Evolutionary conservation across 148 eudicot species (phyloP).

Genomic region (Polygonum aviculare): DNA sequence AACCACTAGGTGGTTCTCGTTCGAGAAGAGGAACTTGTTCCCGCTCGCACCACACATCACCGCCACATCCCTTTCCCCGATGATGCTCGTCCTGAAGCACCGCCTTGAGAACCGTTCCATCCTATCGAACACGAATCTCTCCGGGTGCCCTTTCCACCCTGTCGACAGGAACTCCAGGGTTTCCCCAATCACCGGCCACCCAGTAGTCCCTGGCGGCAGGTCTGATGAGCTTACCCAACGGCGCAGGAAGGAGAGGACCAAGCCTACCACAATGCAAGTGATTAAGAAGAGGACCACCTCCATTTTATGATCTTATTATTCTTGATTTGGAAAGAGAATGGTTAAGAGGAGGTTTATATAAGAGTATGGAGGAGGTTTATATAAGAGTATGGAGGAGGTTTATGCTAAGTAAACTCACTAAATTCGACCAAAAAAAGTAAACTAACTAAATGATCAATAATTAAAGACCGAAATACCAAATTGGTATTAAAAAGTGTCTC

Average conservation of each 20-base stretch:
- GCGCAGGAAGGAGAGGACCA: neutral
- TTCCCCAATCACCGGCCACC: slow-evolving; percentile 31
- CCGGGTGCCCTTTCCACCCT: slow-evolving; percentile 36
- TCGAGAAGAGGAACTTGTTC: slow-evolving; percentile 32
- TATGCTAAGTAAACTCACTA: no score
- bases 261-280: neutral
- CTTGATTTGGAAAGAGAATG: no score
- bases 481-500: no score
- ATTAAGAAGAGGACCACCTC: no score
- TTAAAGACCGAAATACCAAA: no score
- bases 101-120: slow-evolving; percentile 13
- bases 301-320: no score
- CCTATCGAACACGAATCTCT: slow-evolving; percentile 28
- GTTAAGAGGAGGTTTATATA: no score
- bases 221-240: neutral
- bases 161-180: slow-evolving; percentile 19
- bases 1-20: slow-evolving; percentile 27
- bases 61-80: slow-evolving; percentile 18
- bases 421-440: no score
- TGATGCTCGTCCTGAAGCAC: slow-evolving; percentile 22
- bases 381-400: no score
- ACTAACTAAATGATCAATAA: no score
- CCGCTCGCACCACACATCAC: slow-evolving; percentile 24
- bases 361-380: no score
- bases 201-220: slow-evolving; percentile 29